A percentile compares a stretch with the other conserved stretches of the same genome.
These are phyloP conservation scores for Plectosphaerella plurivora DNA, from an alignment of 2,329 filamentous ascomycete genomes.

Conservation along the genomic window DNA sequence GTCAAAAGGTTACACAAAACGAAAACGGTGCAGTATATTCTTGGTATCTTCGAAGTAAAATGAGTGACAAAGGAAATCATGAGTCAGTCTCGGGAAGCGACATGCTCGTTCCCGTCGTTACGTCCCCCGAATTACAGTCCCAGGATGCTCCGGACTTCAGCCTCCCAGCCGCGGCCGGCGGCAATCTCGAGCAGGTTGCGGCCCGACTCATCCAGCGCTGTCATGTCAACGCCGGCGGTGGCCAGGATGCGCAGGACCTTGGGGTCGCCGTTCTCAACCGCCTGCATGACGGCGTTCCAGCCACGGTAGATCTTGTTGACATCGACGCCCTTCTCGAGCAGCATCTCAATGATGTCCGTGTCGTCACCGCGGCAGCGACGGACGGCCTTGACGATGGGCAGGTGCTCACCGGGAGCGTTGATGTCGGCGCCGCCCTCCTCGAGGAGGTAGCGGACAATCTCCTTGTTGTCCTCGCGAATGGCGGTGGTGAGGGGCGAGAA, in stretches of 20 bases:
- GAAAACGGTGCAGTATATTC: no score
- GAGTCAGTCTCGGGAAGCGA: no score
- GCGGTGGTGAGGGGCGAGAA: slow-evolving; percentile 67
- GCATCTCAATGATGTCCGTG: slow-evolving; percentile 56
- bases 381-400: slow-evolving; percentile 67
- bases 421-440: slow-evolving; percentile 58
- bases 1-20: no score
- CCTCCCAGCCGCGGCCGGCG: slow-evolving; percentile 52
- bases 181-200: slow-evolving; percentile 54
- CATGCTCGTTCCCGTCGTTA: no score
- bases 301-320: slow-evolving; percentile 64
- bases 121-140: not conserved
- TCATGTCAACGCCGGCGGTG: slow-evolving; percentile 45
- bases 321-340: slow-evolving; percentile 60
- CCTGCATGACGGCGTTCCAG: slow-evolving; percentile 63
- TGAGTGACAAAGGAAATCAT: no score
- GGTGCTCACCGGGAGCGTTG: slow-evolving; percentile 65
- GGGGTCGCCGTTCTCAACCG: slow-evolving; percentile 58
- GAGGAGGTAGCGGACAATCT: slow-evolving; percentile 58
- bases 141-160: slow-evolving; percentile 44
- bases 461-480: slow-evolving; percentile 57
- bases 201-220: slow-evolving; percentile 48
- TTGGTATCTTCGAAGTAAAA: no score
- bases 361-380: slow-evolving; percentile 52
- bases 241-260: slow-evolving; percentile 48